These are phyloP conservation scores for Pythium sp. DNA, from an alignment of 352 stramenopile species.

Conservation along the genomic window DNA sequence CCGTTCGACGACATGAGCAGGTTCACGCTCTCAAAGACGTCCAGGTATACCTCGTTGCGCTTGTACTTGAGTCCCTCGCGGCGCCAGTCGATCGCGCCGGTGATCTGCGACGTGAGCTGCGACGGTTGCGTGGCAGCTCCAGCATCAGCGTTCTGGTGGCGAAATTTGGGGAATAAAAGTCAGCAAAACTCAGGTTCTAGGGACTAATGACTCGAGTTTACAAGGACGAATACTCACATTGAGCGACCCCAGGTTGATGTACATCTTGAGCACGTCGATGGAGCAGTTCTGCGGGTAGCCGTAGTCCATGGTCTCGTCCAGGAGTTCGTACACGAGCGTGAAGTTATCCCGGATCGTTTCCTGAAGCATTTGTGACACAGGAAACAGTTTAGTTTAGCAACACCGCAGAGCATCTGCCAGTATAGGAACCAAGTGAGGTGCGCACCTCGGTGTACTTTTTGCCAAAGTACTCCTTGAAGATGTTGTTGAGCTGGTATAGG, in stretches of 20 bases:
- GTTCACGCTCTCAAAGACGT: constrained; percentile 97
- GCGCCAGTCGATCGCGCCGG: constrained; percentile 88
- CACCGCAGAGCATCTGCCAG: background rate
- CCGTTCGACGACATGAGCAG: constrained; percentile 94
- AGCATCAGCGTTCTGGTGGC: constrained; percentile 78
- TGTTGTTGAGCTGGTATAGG: constrained; percentile 94
- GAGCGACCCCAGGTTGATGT: constrained; percentile 95
- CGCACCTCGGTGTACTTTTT: constrained; percentile 95
- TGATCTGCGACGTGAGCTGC: constrained; percentile 82
- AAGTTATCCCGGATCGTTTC: constrained; percentile 98
- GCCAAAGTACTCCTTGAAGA: constrained; percentile 97
- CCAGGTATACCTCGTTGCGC: constrained; percentile 98
- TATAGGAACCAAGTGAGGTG: background rate
- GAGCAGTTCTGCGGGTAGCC: constrained; percentile 98
- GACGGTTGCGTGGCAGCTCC: constrained; percentile 89
- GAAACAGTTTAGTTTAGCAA: background rate
- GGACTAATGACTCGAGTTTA: background rate
- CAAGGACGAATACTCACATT: constrained; percentile 32
- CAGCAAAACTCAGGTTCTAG: background rate
- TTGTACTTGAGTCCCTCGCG: constrained; percentile 97
- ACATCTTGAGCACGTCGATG: constrained; percentile 97
- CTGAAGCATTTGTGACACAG: constrained; percentile 5
- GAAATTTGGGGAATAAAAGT: background rate
- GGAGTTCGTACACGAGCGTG: constrained; percentile 98
- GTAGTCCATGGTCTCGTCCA: constrained; percentile 99